Evolutionary conservation across 2,329 filamentous ascomycete species (phyloP).

Genomic region (Arthrobotrys musiformis): DNA sequence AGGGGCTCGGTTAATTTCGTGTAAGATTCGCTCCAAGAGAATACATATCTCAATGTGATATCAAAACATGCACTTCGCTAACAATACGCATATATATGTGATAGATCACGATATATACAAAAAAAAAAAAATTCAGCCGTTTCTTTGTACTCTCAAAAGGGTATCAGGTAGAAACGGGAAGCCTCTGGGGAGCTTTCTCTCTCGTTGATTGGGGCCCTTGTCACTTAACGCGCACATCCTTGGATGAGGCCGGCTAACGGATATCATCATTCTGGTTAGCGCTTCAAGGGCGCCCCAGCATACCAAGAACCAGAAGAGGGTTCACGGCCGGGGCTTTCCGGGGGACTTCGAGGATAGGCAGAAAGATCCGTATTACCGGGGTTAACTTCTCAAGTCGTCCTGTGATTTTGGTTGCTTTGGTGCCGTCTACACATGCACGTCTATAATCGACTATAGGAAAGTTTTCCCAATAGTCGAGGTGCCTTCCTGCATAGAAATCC

Average conservation of each 20-base stretch:
- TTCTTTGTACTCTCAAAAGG: neutral
- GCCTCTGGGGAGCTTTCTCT: neutral
- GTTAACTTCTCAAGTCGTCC: neutral
- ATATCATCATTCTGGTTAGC: slow-evolving; percentile 22
- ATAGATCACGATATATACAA: neutral
- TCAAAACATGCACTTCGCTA: neutral
- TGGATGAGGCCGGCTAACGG: slow-evolving; percentile 38
- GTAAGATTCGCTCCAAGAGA: neutral
- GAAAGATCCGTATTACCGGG: neutral
- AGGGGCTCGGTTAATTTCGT: slow-evolving; percentile 7
- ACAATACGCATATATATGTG: neutral
- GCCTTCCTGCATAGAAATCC: slow-evolving; percentile 38
- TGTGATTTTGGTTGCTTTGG: neutral
- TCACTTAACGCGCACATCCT: slow-evolving; percentile 34
- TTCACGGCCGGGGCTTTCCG: slow-evolving; percentile 13
- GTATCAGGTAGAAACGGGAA: neutral
- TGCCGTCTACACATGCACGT: slow-evolving; percentile 1
- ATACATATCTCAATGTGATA: neutral
- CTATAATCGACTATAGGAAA: neutral
- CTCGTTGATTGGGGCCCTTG: neutral
- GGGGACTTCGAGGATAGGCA: slow-evolving; percentile 1
- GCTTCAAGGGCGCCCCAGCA: slow-evolving; percentile 29
- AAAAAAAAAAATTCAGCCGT: neutral
- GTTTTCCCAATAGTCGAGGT: slow-evolving; percentile 13
- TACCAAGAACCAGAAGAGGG: neutral